phyloP scores from a whole-genome alignment of 208 protist species.

The Trypanosoma boissoni region DNA sequence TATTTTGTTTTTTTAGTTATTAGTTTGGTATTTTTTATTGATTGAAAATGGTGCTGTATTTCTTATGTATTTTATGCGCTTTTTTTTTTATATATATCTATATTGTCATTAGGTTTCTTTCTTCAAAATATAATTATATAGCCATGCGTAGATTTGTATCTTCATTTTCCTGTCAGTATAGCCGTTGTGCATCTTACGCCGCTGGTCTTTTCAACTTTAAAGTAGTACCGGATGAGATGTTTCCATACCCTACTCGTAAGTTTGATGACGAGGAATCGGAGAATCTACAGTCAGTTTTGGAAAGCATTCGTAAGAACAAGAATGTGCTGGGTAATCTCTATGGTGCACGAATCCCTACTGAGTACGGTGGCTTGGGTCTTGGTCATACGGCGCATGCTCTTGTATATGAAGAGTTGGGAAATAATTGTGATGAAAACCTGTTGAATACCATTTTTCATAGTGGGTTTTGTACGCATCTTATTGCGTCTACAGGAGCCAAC shows the following conservation, averaged over 20 bases:
- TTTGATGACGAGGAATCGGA: conserved; percentile 75
- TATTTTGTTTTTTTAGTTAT: conserved; percentile 18
- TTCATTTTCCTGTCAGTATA: conserved; percentile 18
- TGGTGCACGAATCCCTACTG: conserved; percentile 66
- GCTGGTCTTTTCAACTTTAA: conserved; percentile 87
- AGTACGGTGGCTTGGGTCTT: conserved; percentile 83
- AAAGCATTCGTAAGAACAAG: conserved; percentile 61
- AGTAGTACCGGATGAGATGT: conserved; percentile 60
- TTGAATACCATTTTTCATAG: conserved; percentile 63
- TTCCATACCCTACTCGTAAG: conserved; percentile 75
- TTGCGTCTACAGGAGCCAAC: conserved; percentile 65
- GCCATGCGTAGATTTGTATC: conserved; percentile 17
- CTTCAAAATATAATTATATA: neutral
- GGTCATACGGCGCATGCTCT: conserved; percentile 77
- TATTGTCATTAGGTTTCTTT: neutral
- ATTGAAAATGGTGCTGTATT: neutral
- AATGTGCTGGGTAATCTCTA: conserved; percentile 54
- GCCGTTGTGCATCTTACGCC: conserved; percentile 60
- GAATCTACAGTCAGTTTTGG: conserved; percentile 69
- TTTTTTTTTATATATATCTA: neutral
- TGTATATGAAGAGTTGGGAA: conserved; percentile 74
- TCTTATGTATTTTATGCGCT: neutral
- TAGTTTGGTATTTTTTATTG: neutral
- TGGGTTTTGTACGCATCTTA: conserved; percentile 58
- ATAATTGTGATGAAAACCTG: conserved; percentile 39